Percentiles rank a stretch among this genome's conserved stretches.
Evolutionary conservation across 1,284 basidiomycete genomes (phyloP).

Genomic region (Rhodofomes roseus): DNA sequence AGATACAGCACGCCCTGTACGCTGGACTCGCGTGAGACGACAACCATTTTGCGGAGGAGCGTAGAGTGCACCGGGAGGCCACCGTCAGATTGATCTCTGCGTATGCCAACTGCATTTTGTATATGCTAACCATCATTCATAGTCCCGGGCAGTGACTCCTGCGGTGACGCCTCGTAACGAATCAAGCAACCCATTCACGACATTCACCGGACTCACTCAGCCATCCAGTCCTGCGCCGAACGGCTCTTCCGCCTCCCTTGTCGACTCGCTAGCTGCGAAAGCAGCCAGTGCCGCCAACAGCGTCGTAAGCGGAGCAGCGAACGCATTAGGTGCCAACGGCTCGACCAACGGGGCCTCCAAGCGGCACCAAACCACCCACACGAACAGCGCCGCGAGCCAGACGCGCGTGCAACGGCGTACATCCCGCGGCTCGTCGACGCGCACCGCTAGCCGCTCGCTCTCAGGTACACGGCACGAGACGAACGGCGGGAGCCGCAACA

Average conservation of each 20-base stretch:
- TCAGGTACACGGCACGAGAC: constrained; percentile 45
- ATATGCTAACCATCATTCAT: too few species aligned
- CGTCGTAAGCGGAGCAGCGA: constrained; percentile 6
- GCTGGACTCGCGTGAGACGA: too few species aligned
- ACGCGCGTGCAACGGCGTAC: constrained; percentile 26
- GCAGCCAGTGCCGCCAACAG: constrained; percentile 2
- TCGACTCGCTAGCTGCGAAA: constrained; percentile 18
- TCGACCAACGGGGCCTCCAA: constrained; percentile 15
- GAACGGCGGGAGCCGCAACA: constrained; percentile 14
- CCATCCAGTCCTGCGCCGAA: constrained; percentile 4
- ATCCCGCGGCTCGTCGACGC: constrained; percentile 32
- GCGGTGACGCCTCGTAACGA: constrained; percentile 35
- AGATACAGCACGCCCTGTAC: too few species aligned
- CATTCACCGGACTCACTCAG: constrained; percentile 28
- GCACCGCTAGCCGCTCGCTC: constrained; percentile 36
- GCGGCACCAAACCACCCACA: constrained; percentile 27
- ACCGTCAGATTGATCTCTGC: too few species aligned
- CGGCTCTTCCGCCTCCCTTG: constrained; percentile 18
- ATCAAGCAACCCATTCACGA: constrained; percentile 35
- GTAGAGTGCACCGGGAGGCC: too few species aligned
- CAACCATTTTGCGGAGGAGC: too few species aligned
- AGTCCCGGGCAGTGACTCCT: constrained; percentile 42
- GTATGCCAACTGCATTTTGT: too few species aligned
- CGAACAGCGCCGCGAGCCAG: constrained; percentile 18
- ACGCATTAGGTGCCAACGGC: not conserved